Percentiles rank a stretch among this genome's conserved stretches.
Conservation (phyloP, 129 eudicot genomes). For the Flaveria ramosissima region DNA sequence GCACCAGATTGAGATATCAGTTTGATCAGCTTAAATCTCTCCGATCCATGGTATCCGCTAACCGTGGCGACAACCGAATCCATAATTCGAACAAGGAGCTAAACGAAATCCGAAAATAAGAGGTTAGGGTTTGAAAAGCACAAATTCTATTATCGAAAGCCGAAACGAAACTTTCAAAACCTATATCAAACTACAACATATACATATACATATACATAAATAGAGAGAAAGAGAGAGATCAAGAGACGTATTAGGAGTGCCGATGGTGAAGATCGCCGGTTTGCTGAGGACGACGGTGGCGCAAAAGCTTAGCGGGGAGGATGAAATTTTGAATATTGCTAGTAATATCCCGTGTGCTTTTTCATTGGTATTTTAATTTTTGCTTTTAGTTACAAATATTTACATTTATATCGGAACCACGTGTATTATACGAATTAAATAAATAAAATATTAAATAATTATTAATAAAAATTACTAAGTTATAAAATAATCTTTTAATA, state of each 20-base stretch:
- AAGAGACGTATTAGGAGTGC: conserved; percentile 32
- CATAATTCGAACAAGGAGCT: conserved; percentile 45
- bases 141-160: background rate
- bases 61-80: conserved; percentile 77
- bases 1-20: conserved; percentile 63
- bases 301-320: conserved; percentile 46
- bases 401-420: too few species aligned
- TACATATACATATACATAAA: background rate
- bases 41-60: conserved; percentile 81
- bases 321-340: conserved; percentile 41
- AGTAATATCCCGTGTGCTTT: background rate
- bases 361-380: too few species aligned
- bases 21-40: conserved; percentile 75
- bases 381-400: background rate
- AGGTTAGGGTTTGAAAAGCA: conserved; percentile 13
- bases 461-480: too few species aligned
- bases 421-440: too few species aligned
- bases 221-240: conserved; percentile 11
- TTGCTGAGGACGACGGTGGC: conserved; percentile 23
- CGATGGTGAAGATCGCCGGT: conserved; percentile 29
- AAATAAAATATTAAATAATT: too few species aligned
- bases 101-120: conserved; percentile 1
- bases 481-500: too few species aligned
- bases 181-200: background rate
- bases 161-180: background rate